Evolutionary conservation across 2,329 filamentous ascomycete species (phyloP).

Genomic region (Lizonia empirigonia): DNA sequence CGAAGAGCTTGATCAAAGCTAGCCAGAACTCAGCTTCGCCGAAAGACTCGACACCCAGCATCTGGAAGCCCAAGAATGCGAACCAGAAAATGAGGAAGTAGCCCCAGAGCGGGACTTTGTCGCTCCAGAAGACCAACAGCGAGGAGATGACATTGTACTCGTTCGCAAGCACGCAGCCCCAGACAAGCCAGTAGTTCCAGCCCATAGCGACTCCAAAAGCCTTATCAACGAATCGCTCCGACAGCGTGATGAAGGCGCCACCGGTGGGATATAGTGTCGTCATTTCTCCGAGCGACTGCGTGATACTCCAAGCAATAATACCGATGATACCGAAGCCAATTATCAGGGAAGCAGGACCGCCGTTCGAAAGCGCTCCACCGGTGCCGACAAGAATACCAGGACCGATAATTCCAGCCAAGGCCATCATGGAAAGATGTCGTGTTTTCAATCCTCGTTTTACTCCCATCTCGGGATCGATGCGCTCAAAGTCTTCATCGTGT

Average conservation of each 20-base stretch:
- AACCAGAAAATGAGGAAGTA: slow-evolving; percentile 52
- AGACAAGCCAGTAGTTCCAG: slow-evolving; percentile 59
- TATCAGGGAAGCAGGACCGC: slow-evolving; percentile 72
- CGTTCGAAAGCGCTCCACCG: slow-evolving; percentile 69
- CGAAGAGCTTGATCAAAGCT: slow-evolving; percentile 48
- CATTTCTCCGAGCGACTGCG: slow-evolving; percentile 76
- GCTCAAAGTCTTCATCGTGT: slow-evolving; percentile 36
- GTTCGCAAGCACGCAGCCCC: slow-evolving; percentile 69
- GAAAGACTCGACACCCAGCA: slow-evolving; percentile 50
- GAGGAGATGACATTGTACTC: slow-evolving; percentile 73
- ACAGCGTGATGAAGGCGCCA: slow-evolving; percentile 73
- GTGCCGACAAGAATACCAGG: slow-evolving; percentile 75
- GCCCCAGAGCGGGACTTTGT: slow-evolving; percentile 51
- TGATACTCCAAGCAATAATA: slow-evolving; percentile 68
- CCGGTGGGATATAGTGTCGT: slow-evolving; percentile 74
- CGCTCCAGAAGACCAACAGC: slow-evolving; percentile 70
- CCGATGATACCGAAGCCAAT: slow-evolving; percentile 79
- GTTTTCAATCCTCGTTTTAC: slow-evolving; percentile 74
- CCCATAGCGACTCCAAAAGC: slow-evolving; percentile 32
- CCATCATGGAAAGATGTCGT: slow-evolving; percentile 66
- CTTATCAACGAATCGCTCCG: slow-evolving; percentile 62
- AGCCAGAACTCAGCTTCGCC: slow-evolving; percentile 54
- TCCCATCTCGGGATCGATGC: slow-evolving; percentile 64
- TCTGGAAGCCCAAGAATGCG: slow-evolving; percentile 46
- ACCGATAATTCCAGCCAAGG: slow-evolving; percentile 62